Conservation (phyloP, 1,284 basidiomycete species). For the Ceratobasidium sp. region DNA sequence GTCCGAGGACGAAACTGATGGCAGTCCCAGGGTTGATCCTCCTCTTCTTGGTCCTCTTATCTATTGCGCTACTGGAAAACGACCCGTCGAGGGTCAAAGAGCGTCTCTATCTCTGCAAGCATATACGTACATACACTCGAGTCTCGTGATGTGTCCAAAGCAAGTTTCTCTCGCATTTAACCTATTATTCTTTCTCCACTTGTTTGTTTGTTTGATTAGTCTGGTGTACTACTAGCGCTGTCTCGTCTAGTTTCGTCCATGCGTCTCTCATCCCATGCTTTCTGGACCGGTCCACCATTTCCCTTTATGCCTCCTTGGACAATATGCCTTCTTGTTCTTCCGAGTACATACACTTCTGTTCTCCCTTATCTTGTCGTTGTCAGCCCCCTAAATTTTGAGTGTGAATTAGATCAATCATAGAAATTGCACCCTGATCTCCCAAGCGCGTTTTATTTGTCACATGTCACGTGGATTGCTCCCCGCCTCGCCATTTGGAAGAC, state of each 20-base stretch:
- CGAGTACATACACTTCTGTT: slow-evolving; percentile 25
- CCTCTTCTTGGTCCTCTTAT: slow-evolving; percentile 40
- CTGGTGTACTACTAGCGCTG: slow-evolving; percentile 36
- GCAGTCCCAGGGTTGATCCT: not conserved
- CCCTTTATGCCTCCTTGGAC: slow-evolving; percentile 32
- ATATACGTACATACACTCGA: slow-evolving; percentile 40
- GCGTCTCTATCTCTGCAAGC: slow-evolving; percentile 9
- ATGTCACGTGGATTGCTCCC: not conserved
- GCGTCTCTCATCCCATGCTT: slow-evolving; percentile 3
- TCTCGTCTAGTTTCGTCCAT: slow-evolving; percentile 29
- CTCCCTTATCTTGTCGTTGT: slow-evolving; percentile 11
- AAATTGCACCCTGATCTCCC: slow-evolving; percentile 6
- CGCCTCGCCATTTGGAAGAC: too few species aligned
- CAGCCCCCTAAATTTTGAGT: slow-evolving; percentile 14
- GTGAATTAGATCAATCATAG: slow-evolving; percentile 32
- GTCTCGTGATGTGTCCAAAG: slow-evolving; percentile 18
- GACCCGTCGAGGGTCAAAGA: slow-evolving; percentile 24
- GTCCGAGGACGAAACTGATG: slow-evolving; percentile 17
- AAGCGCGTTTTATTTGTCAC: slow-evolving; percentile 5
- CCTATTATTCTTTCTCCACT: slow-evolving; percentile 28
- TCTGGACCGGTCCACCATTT: slow-evolving; percentile 37
- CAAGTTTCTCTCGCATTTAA: slow-evolving; percentile 27
- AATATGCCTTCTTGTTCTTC: slow-evolving; percentile 26
- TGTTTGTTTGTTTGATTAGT: slow-evolving; percentile 16
- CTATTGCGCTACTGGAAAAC: slow-evolving; percentile 37